Evolutionary conservation across 1,139 yeast genomes (phyloP).

Genomic region (Yamadazyma siamensis): DNA sequence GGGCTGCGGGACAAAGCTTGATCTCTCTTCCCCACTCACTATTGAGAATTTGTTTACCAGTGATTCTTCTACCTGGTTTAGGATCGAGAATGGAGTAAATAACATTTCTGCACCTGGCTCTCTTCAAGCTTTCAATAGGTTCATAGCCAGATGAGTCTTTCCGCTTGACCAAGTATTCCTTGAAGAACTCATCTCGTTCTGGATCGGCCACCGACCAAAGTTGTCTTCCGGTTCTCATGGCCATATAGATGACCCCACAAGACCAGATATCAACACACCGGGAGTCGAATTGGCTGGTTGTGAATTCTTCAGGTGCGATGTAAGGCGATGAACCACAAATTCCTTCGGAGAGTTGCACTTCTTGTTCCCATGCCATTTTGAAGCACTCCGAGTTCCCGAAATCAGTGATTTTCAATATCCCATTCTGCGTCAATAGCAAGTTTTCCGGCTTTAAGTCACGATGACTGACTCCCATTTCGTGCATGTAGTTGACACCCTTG

Average conservation of each 20-base stretch:
- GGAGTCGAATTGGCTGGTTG: constrained; percentile 75
- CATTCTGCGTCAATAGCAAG: constrained; percentile 72
- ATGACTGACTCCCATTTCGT: constrained; percentile 95
- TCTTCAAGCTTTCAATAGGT: constrained; percentile 78
- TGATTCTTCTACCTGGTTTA: constrained; percentile 79
- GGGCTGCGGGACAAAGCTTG: constrained; percentile 67
- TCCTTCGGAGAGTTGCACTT: constrained; percentile 79
- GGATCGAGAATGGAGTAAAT: constrained; percentile 92
- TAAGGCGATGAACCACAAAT: constrained; percentile 89
- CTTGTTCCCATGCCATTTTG: constrained; percentile 94
- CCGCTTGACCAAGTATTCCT: constrained; percentile 68
- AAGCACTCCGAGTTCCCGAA: constrained; percentile 96
- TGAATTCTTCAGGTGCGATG: constrained; percentile 94
- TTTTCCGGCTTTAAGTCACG: constrained; percentile 96
- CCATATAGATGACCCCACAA: constrained; percentile 95
- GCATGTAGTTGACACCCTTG: constrained; percentile 92
- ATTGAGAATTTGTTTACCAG: constrained; percentile 81
- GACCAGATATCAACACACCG: constrained; percentile 95
- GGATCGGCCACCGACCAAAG: constrained; percentile 83
- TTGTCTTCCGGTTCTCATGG: constrained; percentile 95
- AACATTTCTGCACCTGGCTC: constrained; percentile 87
- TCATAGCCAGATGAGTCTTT: constrained; percentile 83
- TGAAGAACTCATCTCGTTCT: constrained; percentile 75
- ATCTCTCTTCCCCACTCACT: constrained; percentile 97
- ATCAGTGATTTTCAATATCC: constrained; percentile 84